These are phyloP conservation scores for Capsicum chinense DNA, from an alignment of 257 asterid genomes.

Conservation along the genomic window DNA sequence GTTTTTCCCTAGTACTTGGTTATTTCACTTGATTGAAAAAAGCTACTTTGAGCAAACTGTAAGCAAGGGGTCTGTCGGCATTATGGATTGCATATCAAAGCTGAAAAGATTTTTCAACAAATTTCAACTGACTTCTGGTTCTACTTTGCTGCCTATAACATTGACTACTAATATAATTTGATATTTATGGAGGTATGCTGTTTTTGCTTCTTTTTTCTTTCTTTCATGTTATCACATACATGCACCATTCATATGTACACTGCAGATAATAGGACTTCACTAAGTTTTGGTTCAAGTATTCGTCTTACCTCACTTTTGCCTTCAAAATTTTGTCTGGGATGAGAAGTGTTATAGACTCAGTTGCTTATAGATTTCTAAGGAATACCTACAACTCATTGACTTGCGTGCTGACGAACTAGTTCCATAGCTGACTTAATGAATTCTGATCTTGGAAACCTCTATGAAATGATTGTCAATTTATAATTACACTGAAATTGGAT, in stretches of 20 bases:
- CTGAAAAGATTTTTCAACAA: conserved; percentile 54
- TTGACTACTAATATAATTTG: conserved; percentile 32
- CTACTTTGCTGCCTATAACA: conserved; percentile 28
- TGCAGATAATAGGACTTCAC: background rate
- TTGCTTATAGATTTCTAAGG: background rate
- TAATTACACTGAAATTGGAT: conserved; percentile 25
- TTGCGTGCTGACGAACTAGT: background rate
- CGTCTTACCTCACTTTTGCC: background rate
- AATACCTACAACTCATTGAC: conserved; percentile 7
- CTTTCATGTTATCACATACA: conserved; percentile 6
- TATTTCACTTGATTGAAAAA: conserved; percentile 41
- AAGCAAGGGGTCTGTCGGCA: conserved; percentile 46
- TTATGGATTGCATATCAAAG: conserved; percentile 32
- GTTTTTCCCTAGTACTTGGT: conserved; percentile 31
- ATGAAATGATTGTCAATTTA: conserved; percentile 5
- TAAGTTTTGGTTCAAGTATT: conserved; percentile 17
- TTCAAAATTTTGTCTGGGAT: background rate
- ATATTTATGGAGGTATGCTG: conserved; percentile 25
- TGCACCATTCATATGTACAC: background rate
- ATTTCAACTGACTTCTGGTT: conserved; percentile 38
- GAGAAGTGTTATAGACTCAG: background rate
- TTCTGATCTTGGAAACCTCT: background rate
- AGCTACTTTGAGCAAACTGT: conserved; percentile 44
- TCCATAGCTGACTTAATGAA: background rate
- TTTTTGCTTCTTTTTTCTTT: background rate